Evolutionary conservation across 2,329 filamentous ascomycete genomes (phyloP), one percentile per base, ranked within the genome.

Genomic region (Pezicula radicicola): DNA sequence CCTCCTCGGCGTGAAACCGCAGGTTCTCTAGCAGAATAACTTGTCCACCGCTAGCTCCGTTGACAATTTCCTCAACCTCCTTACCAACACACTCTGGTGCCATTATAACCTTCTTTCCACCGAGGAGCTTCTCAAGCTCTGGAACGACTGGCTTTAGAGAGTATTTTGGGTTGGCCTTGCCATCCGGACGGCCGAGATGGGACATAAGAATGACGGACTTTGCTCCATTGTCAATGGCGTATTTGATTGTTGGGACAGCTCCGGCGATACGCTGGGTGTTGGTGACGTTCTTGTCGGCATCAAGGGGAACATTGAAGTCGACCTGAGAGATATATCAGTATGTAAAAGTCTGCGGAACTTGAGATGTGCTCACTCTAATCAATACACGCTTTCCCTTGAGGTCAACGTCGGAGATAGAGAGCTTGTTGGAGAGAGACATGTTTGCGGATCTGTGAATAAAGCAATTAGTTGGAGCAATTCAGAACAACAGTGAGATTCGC

Each of bases 381-480:
- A 99, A 83, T 74, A 97, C 94, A 67, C 92, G 86, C 86, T 99
- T 99, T 84, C 82, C 93, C 85, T 96, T 96, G 75, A 99, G 82
- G 76, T 99, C 92, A 68, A 96, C 87, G 70, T 99, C 93, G 62
- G 85, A 89, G 75, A 99, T 97, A 64, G 91, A 89, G 67, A 99
- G 89, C 84, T 99, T 99, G 84, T 86, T 97, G 67, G 92, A 89
- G 71, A 99, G 90, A 85, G 94, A 97, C 94, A 99, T 99, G 55
- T 67, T 84, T 69, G 59, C 50, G 16, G 27, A 36, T 41, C 51
- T 28, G 16, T 39, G 46, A 30, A 30, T 55, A 33, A 33, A 5
- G 4, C 3, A 33, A 33, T 33, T 10, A 33, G 30, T 33, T 33
- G 3, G 6, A 33, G 30, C 12, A 33, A 7, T 13, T 33, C 3